Evolutionary conservation across 257 asterid species (phyloP).

Genomic region (Primulina huaijiensis): DNA sequence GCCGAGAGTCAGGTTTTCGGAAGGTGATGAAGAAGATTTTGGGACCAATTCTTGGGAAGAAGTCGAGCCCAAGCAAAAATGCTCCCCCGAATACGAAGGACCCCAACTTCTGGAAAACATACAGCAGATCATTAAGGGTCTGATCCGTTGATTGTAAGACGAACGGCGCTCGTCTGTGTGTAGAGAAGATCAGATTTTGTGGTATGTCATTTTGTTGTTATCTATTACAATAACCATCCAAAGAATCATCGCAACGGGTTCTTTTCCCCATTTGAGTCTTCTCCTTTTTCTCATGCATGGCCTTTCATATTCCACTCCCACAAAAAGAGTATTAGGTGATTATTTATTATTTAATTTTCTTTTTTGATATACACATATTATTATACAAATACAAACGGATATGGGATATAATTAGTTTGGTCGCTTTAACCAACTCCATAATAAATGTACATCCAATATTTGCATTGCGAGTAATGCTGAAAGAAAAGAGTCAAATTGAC

Average conservation of each 20-base stretch:
- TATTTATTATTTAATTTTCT: too few relatives aligned
- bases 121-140: background rate
- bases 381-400: too few relatives aligned
- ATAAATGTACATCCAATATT: background rate
- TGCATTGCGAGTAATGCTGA: background rate
- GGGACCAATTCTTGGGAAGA: background rate
- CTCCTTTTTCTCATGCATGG: background rate
- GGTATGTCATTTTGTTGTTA: background rate
- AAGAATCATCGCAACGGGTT: background rate
- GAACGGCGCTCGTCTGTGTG: background rate
- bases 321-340: background rate
- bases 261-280: background rate
- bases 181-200: background rate
- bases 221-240: background rate
- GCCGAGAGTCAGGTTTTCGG: background rate
- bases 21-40: background rate
- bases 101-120: background rate
- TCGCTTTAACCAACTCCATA: background rate
- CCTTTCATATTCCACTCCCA: background rate
- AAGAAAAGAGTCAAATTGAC: slow-evolving; percentile 25
- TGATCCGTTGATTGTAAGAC: background rate
- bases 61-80: background rate
- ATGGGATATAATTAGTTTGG: background rate
- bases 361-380: background rate
- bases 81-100: background rate